Base-by-base conservation (phyloP, 176 grass and related monocot species). In the Hordeum marinum region DNA sequence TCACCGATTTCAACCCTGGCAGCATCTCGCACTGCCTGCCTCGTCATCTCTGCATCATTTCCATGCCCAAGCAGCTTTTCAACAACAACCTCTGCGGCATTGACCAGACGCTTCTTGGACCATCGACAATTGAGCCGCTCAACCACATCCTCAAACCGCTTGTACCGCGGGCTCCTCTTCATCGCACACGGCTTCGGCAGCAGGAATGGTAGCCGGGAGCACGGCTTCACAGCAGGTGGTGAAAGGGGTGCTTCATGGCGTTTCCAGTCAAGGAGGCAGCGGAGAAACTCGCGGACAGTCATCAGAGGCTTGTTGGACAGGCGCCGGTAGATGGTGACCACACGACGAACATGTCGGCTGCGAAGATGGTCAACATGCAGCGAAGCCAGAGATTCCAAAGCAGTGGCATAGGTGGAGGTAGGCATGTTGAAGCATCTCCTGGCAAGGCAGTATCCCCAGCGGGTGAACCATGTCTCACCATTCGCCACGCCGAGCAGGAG, bases 21-120 rank as follows among this genome's bases (percentile, higher is more conserved):
- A 39, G 93, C 93, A 88, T 98, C 96, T 57, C 96, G 89, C 32
- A 98, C 86, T 79, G 82, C 93, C 73, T 98, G 93, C 23, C 93
- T 84, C 68, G 93, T 88, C 90, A 98, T 92, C 75, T 75, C 64
- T 65, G 69, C 75, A 62, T 90, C 90, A 7, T 86, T 67, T 10
- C 89, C 89, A 77, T 85, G 52, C 91, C 90, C 91, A 61, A 85
- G 84, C 68, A 98, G 81, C 77, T 85, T 88, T 24, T 87, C 91
- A 68, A 92, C 93, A 29, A 98, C 89, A 0, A 98, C 91, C 79
- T 95, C 91, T 57, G 96, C 96, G 2, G 96, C 88, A 29, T 58
- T 57, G 9, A 91, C 62, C 62, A 96, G 86, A 36, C 93, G 91
- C 71, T 87, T 92, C 79, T 89, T 85, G 40, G 96, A 87, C 91